Base-by-base conservation (phyloP, 495 filamentous ascomycete genomes). In the Extremus antarcticus region DNA sequence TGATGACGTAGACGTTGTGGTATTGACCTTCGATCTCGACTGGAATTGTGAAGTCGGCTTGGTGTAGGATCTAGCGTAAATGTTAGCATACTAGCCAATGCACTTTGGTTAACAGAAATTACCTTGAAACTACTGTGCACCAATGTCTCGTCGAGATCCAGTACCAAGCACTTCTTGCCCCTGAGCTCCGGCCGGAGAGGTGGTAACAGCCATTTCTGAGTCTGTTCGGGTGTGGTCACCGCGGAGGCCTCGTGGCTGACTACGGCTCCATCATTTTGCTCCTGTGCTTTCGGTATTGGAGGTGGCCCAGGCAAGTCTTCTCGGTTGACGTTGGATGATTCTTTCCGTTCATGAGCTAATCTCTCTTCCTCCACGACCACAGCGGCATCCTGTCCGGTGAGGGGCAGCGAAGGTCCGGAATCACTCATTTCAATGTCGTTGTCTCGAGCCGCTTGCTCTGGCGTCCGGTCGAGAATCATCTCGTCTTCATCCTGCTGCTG, bases 81-180 rank as follows among this genome's bases (percentile, higher is more conserved):
- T 25, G 25, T 57, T 11, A 58, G 75, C 63, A 66, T 39, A 16
- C 15, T 8, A 56, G 15, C 24, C 43, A 29, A 10, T 16, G 32
- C 17, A n/a, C 13, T n/a, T 16, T 32, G 21, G 9, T 29, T 1
- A 10, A 23, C 1, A 1, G 32, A 32, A 29, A 54, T 63, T 71
- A 95, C 92, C 83, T 99, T 99, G 71, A 99, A 99, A 63, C 92
- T 97, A 69, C 92, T 97, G 70, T 99, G 92, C 20, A 99, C 92
- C 35, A 99, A 72, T n/a, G 94, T 99, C 69, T 99, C 92, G 60
- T 99, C 92, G 45, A 99, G 72, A 73, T 99, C 92, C 22, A 99
- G 76, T 16, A 99, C 91, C 43, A 99, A 74, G 64, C 94, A 97
- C 69, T 99, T 99, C 64, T 84, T 83, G 21, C 88, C 86, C 56